phyloP scores from a whole-genome alignment of 2,329 filamentous ascomycete species.

The Hypomyces perniciosus region DNA sequence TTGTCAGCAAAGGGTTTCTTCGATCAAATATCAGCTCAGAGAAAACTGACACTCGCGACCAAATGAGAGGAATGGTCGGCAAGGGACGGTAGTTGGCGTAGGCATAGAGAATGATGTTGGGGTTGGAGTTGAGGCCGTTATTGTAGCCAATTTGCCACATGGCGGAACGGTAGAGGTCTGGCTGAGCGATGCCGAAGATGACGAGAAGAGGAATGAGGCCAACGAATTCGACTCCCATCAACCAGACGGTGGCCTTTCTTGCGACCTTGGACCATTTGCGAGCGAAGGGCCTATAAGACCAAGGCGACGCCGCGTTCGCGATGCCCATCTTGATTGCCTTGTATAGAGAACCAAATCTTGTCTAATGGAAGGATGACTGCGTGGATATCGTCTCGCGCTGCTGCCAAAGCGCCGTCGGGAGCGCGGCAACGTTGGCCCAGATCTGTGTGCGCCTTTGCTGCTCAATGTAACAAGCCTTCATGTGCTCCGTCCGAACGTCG shows the following conservation, averaged over 20 bases:
- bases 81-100: conserved; percentile 64
- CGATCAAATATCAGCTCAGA: background rate
- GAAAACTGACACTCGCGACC: conserved; percentile 62
- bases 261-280: conserved; percentile 48
- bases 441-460: too few relatives aligned
- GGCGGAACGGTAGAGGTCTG: conserved; percentile 63
- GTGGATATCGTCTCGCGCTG: too few relatives aligned
- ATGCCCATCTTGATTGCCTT: conserved; percentile 6
- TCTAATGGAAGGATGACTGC: background rate
- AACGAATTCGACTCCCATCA: conserved; percentile 61
- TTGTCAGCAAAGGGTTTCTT: conserved; percentile 9
- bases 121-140: conserved; percentile 68
- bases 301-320: background rate
- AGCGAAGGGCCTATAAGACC: conserved; percentile 49
- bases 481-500: background rate
- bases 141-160: conserved; percentile 69
- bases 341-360: background rate
- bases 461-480: too few relatives aligned
- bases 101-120: conserved; percentile 62
- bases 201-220: conserved; percentile 61
- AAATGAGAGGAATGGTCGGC: conserved; percentile 60
- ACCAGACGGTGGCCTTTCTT: conserved; percentile 51
- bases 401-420: too few relatives aligned
- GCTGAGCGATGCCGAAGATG: conserved; percentile 67
- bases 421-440: too few relatives aligned